Base-by-base conservation (phyloP, 2,329 filamentous ascomycete genomes). In the Ophiognomonia clavigignenti-juglandacearum region DNA sequence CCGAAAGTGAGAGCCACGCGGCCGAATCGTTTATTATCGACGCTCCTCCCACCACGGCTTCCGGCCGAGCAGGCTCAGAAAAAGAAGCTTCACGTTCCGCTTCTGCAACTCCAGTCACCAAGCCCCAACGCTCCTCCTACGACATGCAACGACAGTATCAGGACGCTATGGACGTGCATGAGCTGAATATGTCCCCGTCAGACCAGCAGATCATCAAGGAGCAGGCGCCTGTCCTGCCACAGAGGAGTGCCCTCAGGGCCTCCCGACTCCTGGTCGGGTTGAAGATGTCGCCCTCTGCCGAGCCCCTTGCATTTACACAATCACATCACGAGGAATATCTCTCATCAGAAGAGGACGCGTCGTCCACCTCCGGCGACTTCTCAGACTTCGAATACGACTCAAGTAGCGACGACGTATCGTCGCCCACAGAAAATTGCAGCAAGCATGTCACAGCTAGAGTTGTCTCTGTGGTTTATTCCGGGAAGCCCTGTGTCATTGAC, bases 301-400 rank as follows among this genome's bases (percentile, higher is more conserved):
- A 57, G 57, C 42, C 59, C 47, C 56, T 63, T 22, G 57, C 65
- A 13, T 64, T 70, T 39, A 64, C 68, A 19, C 60, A 61, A 14
- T 66, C 71, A 2, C 75, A 78, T 6, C 79, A 82, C 59, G 75
- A 81, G 47, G 58, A 78, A 48, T 85, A 85, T 61, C 73, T 85
- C 22, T 83, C 80, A 2, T 83, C 79, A 0, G 81, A 85, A 54
- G 81, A 85, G 59, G 81, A 83, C 53, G 78, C 73, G 24, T 83
- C 80, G 2, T 80, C 80, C 2, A 78, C 76, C 16, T 75, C 77
- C 38, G 80, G 80, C 61, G 74, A 80, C 61, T 75, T 75, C 52
- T 82, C 77, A 46, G 75, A 80, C 56, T 73, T 73, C 56, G 73
- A 75, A 42, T 67, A 67, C 51, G 68, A 68, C 49, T 61, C 60